Base-by-base conservation (phyloP, 2,329 filamentous ascomycete genomes). In the Rugonectria rugulosa region DNA sequence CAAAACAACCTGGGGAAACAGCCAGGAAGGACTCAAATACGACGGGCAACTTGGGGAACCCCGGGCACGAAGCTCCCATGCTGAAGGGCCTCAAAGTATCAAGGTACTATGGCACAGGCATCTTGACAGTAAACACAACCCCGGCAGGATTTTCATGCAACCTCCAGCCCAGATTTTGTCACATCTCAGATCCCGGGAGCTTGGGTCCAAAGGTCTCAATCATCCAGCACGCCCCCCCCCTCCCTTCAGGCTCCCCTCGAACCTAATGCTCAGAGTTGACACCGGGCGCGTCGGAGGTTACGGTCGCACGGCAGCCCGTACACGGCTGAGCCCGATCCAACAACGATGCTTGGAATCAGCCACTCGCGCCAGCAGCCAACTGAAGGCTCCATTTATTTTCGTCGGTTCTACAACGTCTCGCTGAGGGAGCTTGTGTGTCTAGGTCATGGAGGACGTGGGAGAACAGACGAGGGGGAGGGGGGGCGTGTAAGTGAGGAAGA, bases 341-440 rank as follows among this genome's bases (percentile, higher is more conserved):
- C 43, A 19, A 31, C 21, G 31, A 19, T 10, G 24, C 12, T 24
- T 4, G 44, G 24, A 52, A 20, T 31, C 26, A 57, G 66, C 66
- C 66, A 68, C 66, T 68, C 61, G 66, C 59, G 53, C 64, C 44
- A 38, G 24, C 40, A 51, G 46, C 66, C 66, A 68, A 66, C 61
- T 50, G 59, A 45, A 42, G 53, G 40, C 40, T 37, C 36, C 21
- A 57, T 58, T 59, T 66, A 65, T 68, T 68, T 66, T 68, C 66
- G 66, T 65, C 53, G 27, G 63, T 57, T 50, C 42, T 56, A 64
- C 65, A 59, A 37, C 54, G 45, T 54, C 21, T 9, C 29, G 40
- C 20, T 31, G 24, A 47, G 31, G 29, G 53, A 49, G 53, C 53
- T 45, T 52, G 49, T 26, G 60, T 65, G 50, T 57, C 50, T 59